Evolutionary conservation across 2,329 filamentous ascomycete genomes (phyloP), one percentile per base, ranked within the genome.

Genomic region (Aspergillus costaricaensis): DNA sequence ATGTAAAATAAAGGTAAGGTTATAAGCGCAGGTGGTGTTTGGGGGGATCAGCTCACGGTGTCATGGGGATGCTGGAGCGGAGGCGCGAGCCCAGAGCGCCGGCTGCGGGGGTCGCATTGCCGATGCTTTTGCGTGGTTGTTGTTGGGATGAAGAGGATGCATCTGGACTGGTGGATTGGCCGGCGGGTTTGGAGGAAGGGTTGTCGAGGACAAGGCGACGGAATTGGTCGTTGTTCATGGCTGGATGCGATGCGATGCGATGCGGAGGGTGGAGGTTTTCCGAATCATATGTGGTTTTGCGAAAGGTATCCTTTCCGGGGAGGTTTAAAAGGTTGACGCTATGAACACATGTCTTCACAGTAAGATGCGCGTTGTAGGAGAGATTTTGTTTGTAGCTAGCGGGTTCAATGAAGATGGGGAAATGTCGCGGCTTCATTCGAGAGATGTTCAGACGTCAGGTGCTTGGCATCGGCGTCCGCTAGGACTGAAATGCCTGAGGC

Each of bases 171-270:
- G 30, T 38, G 12, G 32, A 36, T 52, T 39, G 48, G 39, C 38
- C 49, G 39, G 41, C 49, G 30, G n/a, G 54, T 43, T 55, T 64
- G 63, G 77, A 73, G 2, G 82, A 51, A n/a, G 53, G 32, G 19
- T 63, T 65, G 65, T 85, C 79, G 76, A 88, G 81, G 21, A 96
- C 77, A 6, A 98, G 84, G 65, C 90, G 89, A 57, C 95, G 89
- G 72, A 99, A 99, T 70, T 97, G 91, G 47, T 92, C 87, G 82
- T 98, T 98, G 76, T 98, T 96, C 95, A 99, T 98, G 61, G 25
- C 69, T 41, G 25, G 19, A 44, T 19, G 23, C 7, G 6, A 19
- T 21, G 41, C 41, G 41, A 21, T 19, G 41, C 39, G 39, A 41
- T 41, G 39, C 6, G 55, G 9, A 47, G 41, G 32, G 57, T 2